These are phyloP conservation scores for Xylaria sp. DNA, from an alignment of 2,329 filamentous ascomycete species.

Conservation along the genomic window DNA sequence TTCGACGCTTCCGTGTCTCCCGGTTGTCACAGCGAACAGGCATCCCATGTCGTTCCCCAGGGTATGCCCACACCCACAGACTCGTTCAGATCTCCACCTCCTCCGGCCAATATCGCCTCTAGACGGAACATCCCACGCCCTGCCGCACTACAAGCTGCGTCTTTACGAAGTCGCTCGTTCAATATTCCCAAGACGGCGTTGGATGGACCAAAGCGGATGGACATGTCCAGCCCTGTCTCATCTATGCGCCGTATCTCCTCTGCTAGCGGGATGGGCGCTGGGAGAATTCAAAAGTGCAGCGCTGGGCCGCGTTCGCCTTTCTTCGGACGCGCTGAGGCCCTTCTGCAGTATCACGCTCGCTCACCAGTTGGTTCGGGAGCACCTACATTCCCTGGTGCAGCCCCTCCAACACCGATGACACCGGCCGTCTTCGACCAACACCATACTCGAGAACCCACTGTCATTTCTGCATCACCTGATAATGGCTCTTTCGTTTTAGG, in stretches of 20 bases:
- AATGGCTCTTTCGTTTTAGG: slow-evolving; percentile 52
- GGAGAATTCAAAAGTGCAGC: slow-evolving; percentile 57
- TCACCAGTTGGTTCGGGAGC: slow-evolving; percentile 56
- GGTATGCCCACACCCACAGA: slow-evolving; percentile 48
- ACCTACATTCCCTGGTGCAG: slow-evolving; percentile 54
- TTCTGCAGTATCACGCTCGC: slow-evolving; percentile 56
- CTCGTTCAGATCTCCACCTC: slow-evolving; percentile 61
- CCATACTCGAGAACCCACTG: slow-evolving; percentile 54
- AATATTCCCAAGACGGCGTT: slow-evolving; percentile 59
- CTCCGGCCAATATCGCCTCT: slow-evolving; percentile 64
- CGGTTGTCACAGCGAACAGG: slow-evolving; percentile 35
- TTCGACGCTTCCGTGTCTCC: slow-evolving; percentile 36
- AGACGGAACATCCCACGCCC: slow-evolving; percentile 63
- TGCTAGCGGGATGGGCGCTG: slow-evolving; percentile 56
- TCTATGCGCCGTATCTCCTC: slow-evolving; percentile 66
- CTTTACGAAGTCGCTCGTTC: slow-evolving; percentile 58
- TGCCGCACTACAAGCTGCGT: slow-evolving; percentile 60
- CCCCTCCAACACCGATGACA: slow-evolving; percentile 63
- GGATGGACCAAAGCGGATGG: slow-evolving; percentile 59
- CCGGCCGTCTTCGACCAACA: slow-evolving; percentile 56
- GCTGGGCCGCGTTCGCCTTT: slow-evolving; percentile 57
- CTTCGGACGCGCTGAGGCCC: slow-evolving; percentile 59
- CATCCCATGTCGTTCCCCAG: slow-evolving; percentile 34
- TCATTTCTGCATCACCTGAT: slow-evolving; percentile 55
- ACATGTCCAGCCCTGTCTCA: slow-evolving; percentile 56